Conservation (phyloP, 1,139 yeast species). For the Blastobotrys serpentis region DNA sequence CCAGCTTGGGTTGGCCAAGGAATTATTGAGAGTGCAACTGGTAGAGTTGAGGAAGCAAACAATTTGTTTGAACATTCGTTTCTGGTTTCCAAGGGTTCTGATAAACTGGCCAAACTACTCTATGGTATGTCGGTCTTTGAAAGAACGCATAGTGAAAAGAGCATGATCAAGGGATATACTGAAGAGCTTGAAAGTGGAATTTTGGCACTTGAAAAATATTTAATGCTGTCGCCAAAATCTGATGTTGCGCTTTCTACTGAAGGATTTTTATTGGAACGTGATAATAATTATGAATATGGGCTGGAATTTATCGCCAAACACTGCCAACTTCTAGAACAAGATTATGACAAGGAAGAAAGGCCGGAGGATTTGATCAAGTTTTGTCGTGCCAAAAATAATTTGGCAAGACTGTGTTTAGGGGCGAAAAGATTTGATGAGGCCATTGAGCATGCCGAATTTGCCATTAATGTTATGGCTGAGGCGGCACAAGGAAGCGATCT, state of each 20-base stretch:
- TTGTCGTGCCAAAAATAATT: slow-evolving; percentile 62
- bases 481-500: slow-evolving; percentile 35
- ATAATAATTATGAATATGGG: slow-evolving; percentile 59
- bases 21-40: slow-evolving; percentile 58
- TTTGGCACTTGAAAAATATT: slow-evolving; percentile 69
- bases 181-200: slow-evolving; percentile 48
- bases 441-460: slow-evolving; percentile 58
- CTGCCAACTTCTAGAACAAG: slow-evolving; percentile 51
- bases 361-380: slow-evolving; percentile 51
- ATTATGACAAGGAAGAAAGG: slow-evolving; percentile 56
- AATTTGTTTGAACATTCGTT: slow-evolving; percentile 73
- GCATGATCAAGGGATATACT: slow-evolving; percentile 15
- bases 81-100: slow-evolving; percentile 69
- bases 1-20: slow-evolving; percentile 92
- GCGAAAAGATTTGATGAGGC: slow-evolving; percentile 54
- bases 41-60: slow-evolving; percentile 52
- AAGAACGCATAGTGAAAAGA: slow-evolving; percentile 19
- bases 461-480: slow-evolving; percentile 44
- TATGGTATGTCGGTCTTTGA: slow-evolving; percentile 62
- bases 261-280: slow-evolving; percentile 57
- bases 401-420: slow-evolving; percentile 71
- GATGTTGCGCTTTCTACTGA: slow-evolving; percentile 56
- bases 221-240: slow-evolving; percentile 66
- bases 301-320: slow-evolving; percentile 48
- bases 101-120: slow-evolving; percentile 67